Evolutionary conservation across 2,329 filamentous ascomycete genomes (phyloP), one percentile per base, ranked within the genome.

Genomic region (Arachnomyces sp.): DNA sequence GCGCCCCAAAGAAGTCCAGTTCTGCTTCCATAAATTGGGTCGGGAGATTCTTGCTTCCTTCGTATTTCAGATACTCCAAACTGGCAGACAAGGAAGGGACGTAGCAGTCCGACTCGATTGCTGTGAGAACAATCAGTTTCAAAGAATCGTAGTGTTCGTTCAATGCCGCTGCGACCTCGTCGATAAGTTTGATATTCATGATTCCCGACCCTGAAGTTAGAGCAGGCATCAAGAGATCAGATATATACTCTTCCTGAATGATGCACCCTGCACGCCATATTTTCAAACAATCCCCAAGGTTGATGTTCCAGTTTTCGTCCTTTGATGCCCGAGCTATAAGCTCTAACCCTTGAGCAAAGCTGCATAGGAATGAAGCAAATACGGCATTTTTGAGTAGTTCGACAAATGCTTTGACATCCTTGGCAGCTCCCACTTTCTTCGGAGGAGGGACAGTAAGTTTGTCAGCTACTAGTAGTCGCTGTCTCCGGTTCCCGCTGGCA

Each of bases 221-320:
- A 0, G 52, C 47, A 0, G 60, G 58, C 51, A 64, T 55, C 16
- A 84, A 65, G 20, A 84, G 57, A 37, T 79, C 72, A 2, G 73
- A 71, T 44, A 85, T 79, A 48, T 76, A 69, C 47, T 83, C 79
- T 1, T 76, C 72, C 51, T 80, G 74, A 53, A 85, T 84, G 57
- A 85, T 84, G 58, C 81, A 84, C 6, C 82, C 81, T 0, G 70
- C 76, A 2, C 78, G 72, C 81, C 81, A 84, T 47, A 84, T 78
- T 52, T 67, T 65, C 14, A 68, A 46, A 33, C 65, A 64, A 12
- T 60, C 54, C 3, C 57, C 55, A 9, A 66, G 56, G 42, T 67
- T 56, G 29, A 68, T 56, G 16, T 60, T 64, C 80, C 81, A 84
- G 25, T 68, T 66, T 52, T 82, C 70, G 25, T 74, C 63, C 31